Conservation (phyloP, 257 asterid species). For the Avicennia marina region DNA sequence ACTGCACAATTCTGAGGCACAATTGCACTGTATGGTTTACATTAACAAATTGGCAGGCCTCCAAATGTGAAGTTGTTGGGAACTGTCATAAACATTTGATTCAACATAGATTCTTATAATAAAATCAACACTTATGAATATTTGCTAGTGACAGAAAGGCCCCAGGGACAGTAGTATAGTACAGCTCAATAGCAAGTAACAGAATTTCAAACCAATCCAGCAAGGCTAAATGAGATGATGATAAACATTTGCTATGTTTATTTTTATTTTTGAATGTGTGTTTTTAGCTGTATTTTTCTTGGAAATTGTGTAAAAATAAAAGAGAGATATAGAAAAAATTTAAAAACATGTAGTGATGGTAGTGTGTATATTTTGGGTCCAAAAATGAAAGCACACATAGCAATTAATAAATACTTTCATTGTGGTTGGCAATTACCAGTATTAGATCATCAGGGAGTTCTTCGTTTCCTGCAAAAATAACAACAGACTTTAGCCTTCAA, state of each 20-base stretch:
- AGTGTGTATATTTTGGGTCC: too few relatives aligned
- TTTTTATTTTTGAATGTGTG: too few relatives aligned
- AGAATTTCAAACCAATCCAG: constrained; percentile 20
- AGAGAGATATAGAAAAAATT: too few relatives aligned
- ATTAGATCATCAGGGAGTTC: constrained; percentile 66
- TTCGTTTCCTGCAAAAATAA: constrained; percentile 70
- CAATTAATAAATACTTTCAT: constrained; percentile 1
- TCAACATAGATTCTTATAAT: constrained; percentile 5
- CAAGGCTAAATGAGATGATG: constrained; percentile 16
- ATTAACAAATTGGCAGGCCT: constrained; percentile 80
- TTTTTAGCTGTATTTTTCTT: too few relatives aligned
- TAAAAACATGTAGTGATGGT: too few relatives aligned
- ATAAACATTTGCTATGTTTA: too few relatives aligned
- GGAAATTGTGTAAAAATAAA: too few relatives aligned
- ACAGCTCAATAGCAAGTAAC: constrained; percentile 12
- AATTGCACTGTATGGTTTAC: constrained; percentile 75
- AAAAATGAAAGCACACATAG: too few relatives aligned
- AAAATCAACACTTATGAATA: constrained; percentile 12
- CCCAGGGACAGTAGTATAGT: neutral
- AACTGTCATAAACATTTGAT: constrained; percentile 45
- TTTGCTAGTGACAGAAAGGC: constrained; percentile 4
- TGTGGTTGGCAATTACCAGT: constrained; percentile 50
- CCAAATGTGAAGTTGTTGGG: constrained; percentile 91
- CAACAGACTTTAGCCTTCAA: constrained; percentile 22
- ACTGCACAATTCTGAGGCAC: constrained; percentile 90